Percentiles rank a stretch among this genome's conserved stretches.
Conservation (phyloP, 2,329 filamentous ascomycete species). For the Fusarium palustre region DNA sequence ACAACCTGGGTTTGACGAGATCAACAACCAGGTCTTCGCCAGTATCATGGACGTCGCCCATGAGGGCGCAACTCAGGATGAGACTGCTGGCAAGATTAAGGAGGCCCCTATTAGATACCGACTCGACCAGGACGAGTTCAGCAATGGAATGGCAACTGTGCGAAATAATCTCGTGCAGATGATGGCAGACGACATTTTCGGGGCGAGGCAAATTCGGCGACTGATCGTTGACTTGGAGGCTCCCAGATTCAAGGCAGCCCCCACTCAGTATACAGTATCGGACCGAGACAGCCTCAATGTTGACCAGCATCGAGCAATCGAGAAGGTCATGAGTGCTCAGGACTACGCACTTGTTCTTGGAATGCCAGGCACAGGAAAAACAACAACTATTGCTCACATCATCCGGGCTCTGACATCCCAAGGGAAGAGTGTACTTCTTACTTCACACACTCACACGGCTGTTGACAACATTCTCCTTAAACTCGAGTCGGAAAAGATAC, state of each 20-base stretch:
- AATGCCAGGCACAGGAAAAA: constrained; percentile 98
- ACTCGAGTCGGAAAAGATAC: constrained; percentile 80
- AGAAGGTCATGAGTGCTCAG: constrained; percentile 94
- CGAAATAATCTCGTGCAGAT: constrained; percentile 93
- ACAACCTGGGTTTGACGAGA: constrained; percentile 79
- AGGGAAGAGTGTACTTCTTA: constrained; percentile 91
- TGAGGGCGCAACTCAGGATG: constrained; percentile 64
- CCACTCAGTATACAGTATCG: constrained; percentile 72
- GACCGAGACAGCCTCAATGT: constrained; percentile 79
- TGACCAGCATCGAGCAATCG: constrained; percentile 86
- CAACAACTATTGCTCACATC: constrained; percentile 97
- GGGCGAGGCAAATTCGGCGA: constrained; percentile 77
- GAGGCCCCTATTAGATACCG: constrained; percentile 76
- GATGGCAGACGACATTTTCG: constrained; percentile 83
- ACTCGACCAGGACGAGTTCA: constrained; percentile 97
- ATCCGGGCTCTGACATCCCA: constrained; percentile 89
- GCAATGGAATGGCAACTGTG: constrained; percentile 95
- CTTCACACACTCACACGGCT: constrained; percentile 96
- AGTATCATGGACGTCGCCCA: constrained; percentile 87
- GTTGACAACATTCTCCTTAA: constrained; percentile 98
- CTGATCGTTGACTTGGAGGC: constrained; percentile 82
- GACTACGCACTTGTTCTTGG: constrained; percentile 98
- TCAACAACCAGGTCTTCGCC: constrained; percentile 84
- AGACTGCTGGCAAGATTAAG: constrained; percentile 64
- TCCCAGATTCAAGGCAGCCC: constrained; percentile 76